phyloP scores from a whole-genome alignment of 2,329 filamentous ascomycete species.

The Paecilomyces niveus region DNA sequence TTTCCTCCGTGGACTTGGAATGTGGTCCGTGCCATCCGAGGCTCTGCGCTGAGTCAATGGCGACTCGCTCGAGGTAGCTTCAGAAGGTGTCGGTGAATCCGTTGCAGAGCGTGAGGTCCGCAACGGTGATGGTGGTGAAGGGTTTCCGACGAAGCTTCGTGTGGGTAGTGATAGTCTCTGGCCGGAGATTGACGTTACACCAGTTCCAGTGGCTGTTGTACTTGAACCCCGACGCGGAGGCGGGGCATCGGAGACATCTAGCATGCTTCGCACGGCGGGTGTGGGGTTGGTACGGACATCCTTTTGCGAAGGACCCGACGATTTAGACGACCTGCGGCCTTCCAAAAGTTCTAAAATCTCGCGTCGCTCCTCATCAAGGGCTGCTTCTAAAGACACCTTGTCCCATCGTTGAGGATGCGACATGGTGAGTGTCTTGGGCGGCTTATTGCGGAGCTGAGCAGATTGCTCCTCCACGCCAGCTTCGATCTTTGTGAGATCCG shows the following conservation, averaged over 20 bases:
- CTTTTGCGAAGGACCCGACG: conserved; percentile 34
- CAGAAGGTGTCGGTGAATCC: conserved; percentile 25
- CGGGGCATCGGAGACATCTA: conserved; percentile 46
- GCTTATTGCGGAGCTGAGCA: not conserved
- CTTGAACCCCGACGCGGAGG: conserved; percentile 28
- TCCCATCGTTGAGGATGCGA: conserved; percentile 9
- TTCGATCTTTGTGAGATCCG: not conserved
- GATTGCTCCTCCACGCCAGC: not conserved
- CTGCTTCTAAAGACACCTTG: conserved; percentile 67
- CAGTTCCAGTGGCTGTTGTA: conserved; percentile 31
- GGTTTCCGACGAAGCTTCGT: conserved; percentile 7
- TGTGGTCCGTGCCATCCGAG: conserved; percentile 21
- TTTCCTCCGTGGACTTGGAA: conserved; percentile 11
- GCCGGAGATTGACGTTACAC: conserved; percentile 23
- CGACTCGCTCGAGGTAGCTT: conserved; percentile 21
- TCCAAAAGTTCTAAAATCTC: conserved; percentile 66
- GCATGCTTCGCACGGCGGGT: conserved; percentile 63
- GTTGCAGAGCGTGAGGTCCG: conserved; percentile 24
- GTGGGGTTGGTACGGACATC: conserved; percentile 52
- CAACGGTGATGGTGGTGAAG: conserved; percentile 23
- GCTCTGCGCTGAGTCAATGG: conserved; percentile 28
- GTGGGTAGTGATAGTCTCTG: conserved; percentile 11
- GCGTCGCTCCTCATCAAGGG: conserved; percentile 68
- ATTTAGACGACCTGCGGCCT: conserved; percentile 27
- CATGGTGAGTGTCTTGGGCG: not conserved